Base-by-base conservation (phyloP, 2,329 filamentous ascomycete species). In the Pyricularia sp. region DNA sequence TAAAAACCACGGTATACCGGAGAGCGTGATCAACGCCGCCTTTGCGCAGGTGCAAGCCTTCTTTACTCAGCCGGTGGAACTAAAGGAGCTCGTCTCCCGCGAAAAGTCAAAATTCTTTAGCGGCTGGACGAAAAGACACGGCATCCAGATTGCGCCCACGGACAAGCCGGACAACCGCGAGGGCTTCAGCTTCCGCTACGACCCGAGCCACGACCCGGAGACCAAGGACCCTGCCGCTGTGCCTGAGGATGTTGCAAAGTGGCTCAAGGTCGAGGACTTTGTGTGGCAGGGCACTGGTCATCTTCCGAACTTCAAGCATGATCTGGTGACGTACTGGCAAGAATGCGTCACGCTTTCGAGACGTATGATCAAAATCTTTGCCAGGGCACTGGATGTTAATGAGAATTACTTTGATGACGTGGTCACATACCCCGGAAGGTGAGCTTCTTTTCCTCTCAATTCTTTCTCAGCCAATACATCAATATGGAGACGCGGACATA, bases 371-470 rank as follows among this genome's bases (percentile, higher is more conserved):
- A 70, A 71, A 11, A 69, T 73, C 25, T 69, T 75, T 61, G 73
- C 73, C 11, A 69, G 72, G 26, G 72, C 73, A 2, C 71, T 74
- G 4, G 71, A 71, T 36, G 69, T 72, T 55, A 68, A 69, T 9
- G 73, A 73, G 69, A 58, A 68, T 63, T 80, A 79, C 73, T 83
- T 84, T 72, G 75, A 78, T 11, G 69, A 77, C 28, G 81, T 81
- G 71, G 76, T 82, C 5, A 72, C 72, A 14, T 74, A 80, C 68
- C 81, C 79, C 1, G 74, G 74, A 11, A 61, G 58, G 58, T 61
- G 26, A 23, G 58, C 4, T 61, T 26, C 9, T 26, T 61, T 11
- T 23, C 11, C 14, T 26, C 26, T 61, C 7, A 14, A 4, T 17
- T 4, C 7, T n/a, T 50, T 17, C 55, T 58, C 6, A 58, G 11